Evolutionary conservation across 257 asterid species (phyloP).

Genomic region (Nicotiana obtusifolia): DNA sequence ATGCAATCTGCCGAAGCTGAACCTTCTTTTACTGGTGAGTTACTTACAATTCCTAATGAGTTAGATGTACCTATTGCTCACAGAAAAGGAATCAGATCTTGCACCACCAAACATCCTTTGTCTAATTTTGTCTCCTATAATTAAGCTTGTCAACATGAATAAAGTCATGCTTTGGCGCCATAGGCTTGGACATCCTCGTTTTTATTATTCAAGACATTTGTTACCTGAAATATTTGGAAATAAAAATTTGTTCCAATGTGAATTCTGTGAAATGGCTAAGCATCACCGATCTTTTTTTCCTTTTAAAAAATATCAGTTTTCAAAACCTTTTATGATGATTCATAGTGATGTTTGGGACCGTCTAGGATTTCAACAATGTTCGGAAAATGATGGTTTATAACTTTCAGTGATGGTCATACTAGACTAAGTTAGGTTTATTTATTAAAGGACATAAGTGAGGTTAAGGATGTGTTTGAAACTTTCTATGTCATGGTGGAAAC

Average conservation of each 20-base stretch:
- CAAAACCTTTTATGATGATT: neutral
- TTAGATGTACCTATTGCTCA: too few species aligned
- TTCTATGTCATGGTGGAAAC: neutral
- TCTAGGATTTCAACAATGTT: neutral
- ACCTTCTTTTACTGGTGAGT: too few species aligned
- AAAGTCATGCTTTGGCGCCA: neutral
- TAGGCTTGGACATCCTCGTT: constrained; percentile 11
- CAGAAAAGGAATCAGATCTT: too few species aligned
- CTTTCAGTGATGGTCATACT: constrained; percentile 6
- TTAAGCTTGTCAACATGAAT: too few species aligned
- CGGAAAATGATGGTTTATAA: neutral
- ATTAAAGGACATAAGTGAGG: neutral
- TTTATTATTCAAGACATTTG: neutral
- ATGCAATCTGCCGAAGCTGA: too few species aligned
- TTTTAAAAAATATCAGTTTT: neutral
- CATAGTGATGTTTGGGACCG: constrained; percentile 7
- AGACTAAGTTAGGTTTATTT: neutral
- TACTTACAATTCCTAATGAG: too few species aligned
- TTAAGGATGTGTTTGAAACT: neutral
- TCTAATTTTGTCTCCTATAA: too few species aligned
- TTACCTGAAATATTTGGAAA: neutral
- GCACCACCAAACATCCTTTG: too few species aligned
- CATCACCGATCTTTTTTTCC: neutral
- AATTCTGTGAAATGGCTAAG: neutral
- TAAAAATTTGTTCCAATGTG: constrained; percentile 4